phyloP scores from a whole-genome alignment of 2,329 filamentous ascomycete genomes.

The Nigrograna mackinnonii region DNA sequence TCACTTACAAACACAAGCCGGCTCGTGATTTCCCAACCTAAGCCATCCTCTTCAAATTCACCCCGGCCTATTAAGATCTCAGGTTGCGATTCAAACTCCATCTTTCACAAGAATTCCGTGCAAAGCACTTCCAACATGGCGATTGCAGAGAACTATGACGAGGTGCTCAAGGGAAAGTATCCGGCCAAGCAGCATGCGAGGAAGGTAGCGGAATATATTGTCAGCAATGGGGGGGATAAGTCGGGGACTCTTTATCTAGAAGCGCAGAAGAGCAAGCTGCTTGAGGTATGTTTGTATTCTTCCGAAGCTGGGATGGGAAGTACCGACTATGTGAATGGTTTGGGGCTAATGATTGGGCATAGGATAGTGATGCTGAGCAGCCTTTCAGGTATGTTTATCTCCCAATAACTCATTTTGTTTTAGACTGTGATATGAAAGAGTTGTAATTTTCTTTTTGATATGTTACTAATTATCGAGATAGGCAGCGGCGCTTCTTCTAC shows the following conservation, averaged over 20 bases:
- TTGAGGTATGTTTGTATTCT: conserved; percentile 58
- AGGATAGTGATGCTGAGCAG: conserved; percentile 81
- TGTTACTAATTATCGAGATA: conserved; percentile 5
- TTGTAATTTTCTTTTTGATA: too few species aligned
- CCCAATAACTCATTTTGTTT: too few species aligned
- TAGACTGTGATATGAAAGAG: too few species aligned
- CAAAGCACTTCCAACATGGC: too few species aligned
- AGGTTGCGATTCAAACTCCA: too few species aligned
- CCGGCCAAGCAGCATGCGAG: conserved; percentile 87
- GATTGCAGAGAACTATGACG: conserved; percentile 35
- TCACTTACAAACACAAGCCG: too few species aligned
- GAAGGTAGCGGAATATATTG: conserved; percentile 80
- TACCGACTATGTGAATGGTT: not conserved
- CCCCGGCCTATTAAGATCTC: too few species aligned
- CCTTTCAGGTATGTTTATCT: conserved; percentile 69
- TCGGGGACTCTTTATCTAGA: conserved; percentile 86
- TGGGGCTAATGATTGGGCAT: conserved; percentile 7
- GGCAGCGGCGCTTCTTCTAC: conserved; percentile 91
- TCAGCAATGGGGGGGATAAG: conserved; percentile 64
- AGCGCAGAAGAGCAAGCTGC: conserved; percentile 76
- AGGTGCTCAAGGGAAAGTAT: conserved; percentile 61
- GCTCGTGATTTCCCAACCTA: too few species aligned
- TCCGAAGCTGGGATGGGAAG: not conserved
- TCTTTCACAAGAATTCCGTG: too few species aligned
- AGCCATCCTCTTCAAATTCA: too few species aligned